phyloP scores from a whole-genome alignment of 805 yeast genomes.

The Candida silvicultrix region DNA sequence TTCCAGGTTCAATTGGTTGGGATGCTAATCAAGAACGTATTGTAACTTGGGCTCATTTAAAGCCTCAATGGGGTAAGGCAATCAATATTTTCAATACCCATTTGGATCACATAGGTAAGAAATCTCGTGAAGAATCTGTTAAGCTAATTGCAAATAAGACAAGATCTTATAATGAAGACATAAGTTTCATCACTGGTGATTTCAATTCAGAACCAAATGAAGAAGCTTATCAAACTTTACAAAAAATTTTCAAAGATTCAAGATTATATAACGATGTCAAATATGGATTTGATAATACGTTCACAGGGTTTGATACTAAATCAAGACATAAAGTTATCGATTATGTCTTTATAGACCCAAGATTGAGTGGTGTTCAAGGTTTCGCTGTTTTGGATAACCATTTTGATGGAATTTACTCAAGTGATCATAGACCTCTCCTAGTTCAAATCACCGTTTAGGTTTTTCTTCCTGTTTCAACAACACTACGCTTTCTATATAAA shows the following conservation, averaged over 20 bases:
- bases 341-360: constrained; percentile 17
- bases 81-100: constrained; percentile 39
- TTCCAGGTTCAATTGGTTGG: constrained; percentile 43
- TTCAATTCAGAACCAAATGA: constrained; percentile 46
- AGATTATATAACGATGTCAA: constrained; percentile 17
- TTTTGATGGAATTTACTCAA: constrained; percentile 25
- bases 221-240: constrained; percentile 32
- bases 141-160: constrained; percentile 35
- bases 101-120: constrained; percentile 33
- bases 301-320: constrained; percentile 39
- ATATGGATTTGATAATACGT: constrained; percentile 41
- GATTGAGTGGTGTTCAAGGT: constrained; percentile 6
- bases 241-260: constrained; percentile 32
- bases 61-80: constrained; percentile 15
- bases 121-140: constrained; percentile 26
- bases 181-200: constrained; percentile 47
- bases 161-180: constrained; percentile 27
- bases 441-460: constrained; percentile 20
- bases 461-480: too few relatives aligned
- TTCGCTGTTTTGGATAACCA: constrained; percentile 34
- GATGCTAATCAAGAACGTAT: constrained; percentile 39
- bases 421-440: background rate
- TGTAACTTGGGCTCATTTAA: constrained; percentile 28
- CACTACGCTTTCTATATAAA: too few relatives aligned
- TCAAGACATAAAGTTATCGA: constrained; percentile 27